A percentile compares a stretch with the other conserved stretches of the same genome.
phyloP scores from a whole-genome alignment of 768 basidiomycete genomes.

The Mycena albidolilacea region DNA sequence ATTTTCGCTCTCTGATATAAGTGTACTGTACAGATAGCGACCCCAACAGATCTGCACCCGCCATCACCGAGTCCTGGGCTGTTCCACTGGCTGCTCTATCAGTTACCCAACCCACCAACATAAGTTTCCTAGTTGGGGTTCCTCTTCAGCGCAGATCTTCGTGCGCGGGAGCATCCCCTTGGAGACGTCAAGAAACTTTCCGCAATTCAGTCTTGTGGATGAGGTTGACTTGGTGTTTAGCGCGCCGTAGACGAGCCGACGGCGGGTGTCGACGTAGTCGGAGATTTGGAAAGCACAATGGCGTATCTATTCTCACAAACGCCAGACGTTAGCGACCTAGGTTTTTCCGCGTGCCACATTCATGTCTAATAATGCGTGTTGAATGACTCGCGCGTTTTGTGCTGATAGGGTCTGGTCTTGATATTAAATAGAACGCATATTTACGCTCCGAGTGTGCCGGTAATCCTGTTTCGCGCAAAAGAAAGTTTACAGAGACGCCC shows the following conservation, averaged over 20 bases:
- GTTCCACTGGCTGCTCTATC: too few species aligned
- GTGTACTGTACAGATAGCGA: conserved; percentile 2
- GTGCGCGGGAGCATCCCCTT: conserved; percentile 15
- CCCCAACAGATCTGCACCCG: conserved; percentile 16
- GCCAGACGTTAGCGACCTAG: not conserved
- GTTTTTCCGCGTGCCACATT: conserved; percentile 13
- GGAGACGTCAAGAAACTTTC: conserved; percentile 3
- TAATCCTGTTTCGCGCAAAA: too few species aligned
- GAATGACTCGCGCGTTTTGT: not conserved
- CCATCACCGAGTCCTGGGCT: conserved; percentile 2
- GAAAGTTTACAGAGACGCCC: too few species aligned
- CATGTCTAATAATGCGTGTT: conserved; percentile 1
- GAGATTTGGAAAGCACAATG: conserved; percentile 5
- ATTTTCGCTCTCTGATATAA: not conserved
- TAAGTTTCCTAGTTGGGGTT: not conserved
- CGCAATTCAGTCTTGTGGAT: not conserved
- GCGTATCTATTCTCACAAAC: conserved; percentile 4
- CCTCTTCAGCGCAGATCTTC: not conserved
- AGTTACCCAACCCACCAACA: not conserved
- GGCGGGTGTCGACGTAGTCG: conserved; percentile 18
- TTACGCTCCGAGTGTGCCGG: too few species aligned
- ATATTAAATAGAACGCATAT: not conserved
- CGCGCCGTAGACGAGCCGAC: not conserved
- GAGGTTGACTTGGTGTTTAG: not conserved
- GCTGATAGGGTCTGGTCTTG: too few species aligned